Conservation (phyloP, 1,139 yeast species). For the Yamadazyma jaroonii region DNA sequence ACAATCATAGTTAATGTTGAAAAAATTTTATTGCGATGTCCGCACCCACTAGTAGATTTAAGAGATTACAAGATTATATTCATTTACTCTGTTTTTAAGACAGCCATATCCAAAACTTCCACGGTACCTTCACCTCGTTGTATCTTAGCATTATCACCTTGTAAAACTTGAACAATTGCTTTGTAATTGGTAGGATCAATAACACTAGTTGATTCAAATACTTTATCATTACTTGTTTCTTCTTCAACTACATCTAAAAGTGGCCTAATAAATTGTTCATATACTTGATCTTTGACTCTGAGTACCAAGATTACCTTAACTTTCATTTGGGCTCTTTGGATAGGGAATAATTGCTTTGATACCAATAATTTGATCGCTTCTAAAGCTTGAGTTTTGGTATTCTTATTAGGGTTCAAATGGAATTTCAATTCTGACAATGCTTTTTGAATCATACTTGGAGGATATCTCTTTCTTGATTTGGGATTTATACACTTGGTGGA, state of each 20-base stretch:
- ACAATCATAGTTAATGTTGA: constrained; percentile 25
- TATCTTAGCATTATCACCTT: constrained; percentile 48
- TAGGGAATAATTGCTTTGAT: constrained; percentile 80
- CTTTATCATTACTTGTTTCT: constrained; percentile 41
- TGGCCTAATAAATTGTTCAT: constrained; percentile 48
- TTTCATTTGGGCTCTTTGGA: constrained; percentile 93
- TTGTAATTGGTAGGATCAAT: constrained; percentile 90
- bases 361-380: constrained; percentile 84
- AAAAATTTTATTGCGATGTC: constrained; percentile 9
- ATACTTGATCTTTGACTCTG: constrained; percentile 48
- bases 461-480: constrained; percentile 82
- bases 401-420: constrained; percentile 72
- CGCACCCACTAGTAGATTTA: not conserved
- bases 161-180: constrained; percentile 59
- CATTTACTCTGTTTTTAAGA: constrained; percentile 49
- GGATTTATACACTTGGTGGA: constrained; percentile 94
- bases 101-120: constrained; percentile 91
- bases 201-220: constrained; percentile 65
- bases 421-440: constrained; percentile 78
- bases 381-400: constrained; percentile 85
- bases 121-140: constrained; percentile 59
- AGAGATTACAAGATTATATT: not conserved
- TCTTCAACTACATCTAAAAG: constrained; percentile 53
- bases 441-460: constrained; percentile 91
- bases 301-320: constrained; percentile 55